A percentile compares a stretch with the other conserved stretches of the same genome.
Conservation (phyloP, 2,329 filamentous ascomycete genomes). For the Claviceps africana region DNA sequence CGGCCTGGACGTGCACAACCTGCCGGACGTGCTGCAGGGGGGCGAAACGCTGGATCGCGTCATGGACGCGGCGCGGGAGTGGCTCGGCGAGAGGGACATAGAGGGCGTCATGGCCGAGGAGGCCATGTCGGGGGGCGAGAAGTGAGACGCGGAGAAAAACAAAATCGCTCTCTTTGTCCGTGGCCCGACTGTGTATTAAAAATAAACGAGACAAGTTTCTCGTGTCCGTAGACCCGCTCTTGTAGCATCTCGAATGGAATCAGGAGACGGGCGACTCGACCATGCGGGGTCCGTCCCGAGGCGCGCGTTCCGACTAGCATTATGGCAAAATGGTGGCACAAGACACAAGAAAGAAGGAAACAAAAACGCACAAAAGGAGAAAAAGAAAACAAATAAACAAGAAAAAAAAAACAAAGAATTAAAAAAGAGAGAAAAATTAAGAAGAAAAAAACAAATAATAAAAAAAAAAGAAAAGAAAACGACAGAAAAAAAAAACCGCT, state of each 20-base stretch:
- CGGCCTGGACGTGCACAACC: slow-evolving; percentile 63
- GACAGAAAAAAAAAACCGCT: neutral
- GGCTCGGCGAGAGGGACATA: slow-evolving; percentile 64
- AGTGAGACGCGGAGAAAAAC: neutral
- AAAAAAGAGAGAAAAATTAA: neutral
- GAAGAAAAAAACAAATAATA: neutral
- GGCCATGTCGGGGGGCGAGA: slow-evolving; percentile 17
- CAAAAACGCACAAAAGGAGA: neutral
- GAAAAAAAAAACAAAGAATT: neutral
- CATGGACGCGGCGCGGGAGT: slow-evolving; percentile 64
- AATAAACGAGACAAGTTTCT: neutral
- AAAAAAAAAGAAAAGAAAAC: neutral
- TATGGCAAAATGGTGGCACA: too few species aligned
- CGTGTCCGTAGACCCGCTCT: neutral
- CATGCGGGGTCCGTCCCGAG: too few species aligned
- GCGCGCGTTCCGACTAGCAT: too few species aligned
- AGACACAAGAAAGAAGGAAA: neutral
- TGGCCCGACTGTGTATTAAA: too few species aligned
- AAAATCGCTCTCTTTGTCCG: too few species aligned
- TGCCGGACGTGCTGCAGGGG: slow-evolving; percentile 68
- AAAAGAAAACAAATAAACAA: neutral
- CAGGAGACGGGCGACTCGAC: too few species aligned
- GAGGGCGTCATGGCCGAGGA: slow-evolving; percentile 52
- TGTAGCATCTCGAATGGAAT: too few species aligned
- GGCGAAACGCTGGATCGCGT: slow-evolving; percentile 56